A percentile compares a stretch with the other conserved stretches of the same genome.
Conservation (phyloP, 345 rosid species). For the Camelina neglecta region DNA sequence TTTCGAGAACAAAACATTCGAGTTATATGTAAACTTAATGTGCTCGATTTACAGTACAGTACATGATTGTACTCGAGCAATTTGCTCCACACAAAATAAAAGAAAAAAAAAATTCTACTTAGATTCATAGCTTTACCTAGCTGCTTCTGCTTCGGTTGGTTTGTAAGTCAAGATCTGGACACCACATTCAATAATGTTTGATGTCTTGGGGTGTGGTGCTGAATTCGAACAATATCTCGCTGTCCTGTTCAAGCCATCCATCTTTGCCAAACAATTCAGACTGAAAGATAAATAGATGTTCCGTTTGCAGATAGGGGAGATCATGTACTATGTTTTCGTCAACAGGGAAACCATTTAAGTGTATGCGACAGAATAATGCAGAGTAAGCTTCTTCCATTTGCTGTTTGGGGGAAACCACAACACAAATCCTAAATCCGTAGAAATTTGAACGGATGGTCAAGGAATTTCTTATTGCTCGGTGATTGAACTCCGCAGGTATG, state of each 20-base stretch:
- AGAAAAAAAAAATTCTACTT: no score
- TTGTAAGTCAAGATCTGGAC: no score
- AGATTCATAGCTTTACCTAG: no score
- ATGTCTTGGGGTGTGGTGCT: background rate
- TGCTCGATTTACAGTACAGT: background rate
- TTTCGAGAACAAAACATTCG: background rate
- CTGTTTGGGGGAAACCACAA: background rate
- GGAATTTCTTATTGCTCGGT: background rate
- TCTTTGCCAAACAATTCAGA: background rate
- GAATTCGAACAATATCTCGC: constrained; percentile 16
- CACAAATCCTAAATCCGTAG: background rate
- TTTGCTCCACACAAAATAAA: no score
- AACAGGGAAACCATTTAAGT: background rate
- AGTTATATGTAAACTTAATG: constrained; percentile 17
- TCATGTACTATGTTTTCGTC: background rate
- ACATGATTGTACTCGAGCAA: no score
- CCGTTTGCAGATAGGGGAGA: background rate
- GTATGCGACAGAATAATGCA: background rate
- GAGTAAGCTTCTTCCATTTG: background rate
- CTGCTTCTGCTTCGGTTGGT: no score
- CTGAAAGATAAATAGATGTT: background rate
- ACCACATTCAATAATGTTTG: constrained; percentile 12
- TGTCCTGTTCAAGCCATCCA: background rate
- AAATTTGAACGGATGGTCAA: background rate
- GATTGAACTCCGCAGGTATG: background rate